Evolutionary conservation across 2,329 filamentous ascomycete species (phyloP).

Genomic region (Ambrosiella cleistominuta): DNA sequence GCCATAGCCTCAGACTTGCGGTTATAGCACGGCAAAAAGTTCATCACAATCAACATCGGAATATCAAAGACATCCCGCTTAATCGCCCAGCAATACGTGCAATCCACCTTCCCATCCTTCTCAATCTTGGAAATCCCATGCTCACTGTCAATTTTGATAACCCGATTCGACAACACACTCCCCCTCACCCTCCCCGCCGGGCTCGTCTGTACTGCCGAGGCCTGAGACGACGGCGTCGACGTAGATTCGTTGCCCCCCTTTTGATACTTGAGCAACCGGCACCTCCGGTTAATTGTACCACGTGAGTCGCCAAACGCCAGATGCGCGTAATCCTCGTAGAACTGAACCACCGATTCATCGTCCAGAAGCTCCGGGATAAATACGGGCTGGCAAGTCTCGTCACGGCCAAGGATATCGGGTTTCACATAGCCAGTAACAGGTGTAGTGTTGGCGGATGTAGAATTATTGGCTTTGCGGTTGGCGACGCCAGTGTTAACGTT

Average conservation of each 20-base stretch:
- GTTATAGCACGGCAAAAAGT: slow-evolving; percentile 48
- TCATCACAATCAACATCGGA: slow-evolving; percentile 95
- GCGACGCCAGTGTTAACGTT: slow-evolving; percentile 62
- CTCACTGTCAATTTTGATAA: slow-evolving; percentile 49
- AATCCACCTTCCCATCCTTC: slow-evolving; percentile 80
- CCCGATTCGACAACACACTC: slow-evolving; percentile 39
- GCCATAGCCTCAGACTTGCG: slow-evolving; percentile 38
- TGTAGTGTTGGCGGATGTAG: slow-evolving; percentile 28
- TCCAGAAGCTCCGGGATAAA: slow-evolving; percentile 87
- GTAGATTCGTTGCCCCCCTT: slow-evolving; percentile 17
- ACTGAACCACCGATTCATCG: slow-evolving; percentile 81
- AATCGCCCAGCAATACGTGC: slow-evolving; percentile 92
- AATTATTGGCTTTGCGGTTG: slow-evolving; percentile 21
- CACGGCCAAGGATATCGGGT: slow-evolving; percentile 17
- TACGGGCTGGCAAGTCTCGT: slow-evolving; percentile 47
- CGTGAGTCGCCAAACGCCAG: slow-evolving; percentile 83
- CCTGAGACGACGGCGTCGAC: slow-evolving; percentile 12
- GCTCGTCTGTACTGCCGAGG: background rate
- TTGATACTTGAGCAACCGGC: slow-evolving; percentile 79
- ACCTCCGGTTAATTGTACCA: slow-evolving; percentile 66
- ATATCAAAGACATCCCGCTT: slow-evolving; percentile 96
- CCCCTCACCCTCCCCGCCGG: background rate
- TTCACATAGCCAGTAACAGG: slow-evolving; percentile 24
- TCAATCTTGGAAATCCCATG: slow-evolving; percentile 68
- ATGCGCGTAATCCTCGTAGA: slow-evolving; percentile 89